These are phyloP conservation scores for Colletotrichum siamense DNA, from an alignment of 2,329 filamentous ascomycete genomes.

Conservation along the genomic window DNA sequence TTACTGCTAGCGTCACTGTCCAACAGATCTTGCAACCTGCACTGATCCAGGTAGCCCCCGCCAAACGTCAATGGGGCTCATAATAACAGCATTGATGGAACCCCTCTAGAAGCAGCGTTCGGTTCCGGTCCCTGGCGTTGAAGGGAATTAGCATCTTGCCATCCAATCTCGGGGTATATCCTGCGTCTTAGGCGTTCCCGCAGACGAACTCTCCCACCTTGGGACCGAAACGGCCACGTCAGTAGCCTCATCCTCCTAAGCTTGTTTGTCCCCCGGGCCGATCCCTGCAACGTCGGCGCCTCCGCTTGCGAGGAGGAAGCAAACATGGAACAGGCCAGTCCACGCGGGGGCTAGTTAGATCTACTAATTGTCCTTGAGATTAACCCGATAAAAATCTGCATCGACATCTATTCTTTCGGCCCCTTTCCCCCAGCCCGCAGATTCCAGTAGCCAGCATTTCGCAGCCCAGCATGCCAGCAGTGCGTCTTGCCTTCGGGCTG, in stretches of 20 bases:
- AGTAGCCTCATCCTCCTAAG: neutral
- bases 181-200: neutral
- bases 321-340: neutral
- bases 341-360: neutral
- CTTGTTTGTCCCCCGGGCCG: neutral
- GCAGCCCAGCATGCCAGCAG: conserved; percentile 4
- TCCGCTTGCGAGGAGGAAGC: neutral
- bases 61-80: fast-evolving
- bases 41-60: neutral
- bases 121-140: neutral
- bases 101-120: neutral
- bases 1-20: neutral
- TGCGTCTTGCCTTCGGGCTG: neutral
- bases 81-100: neutral
- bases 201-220: neutral
- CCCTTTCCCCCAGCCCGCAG: neutral
- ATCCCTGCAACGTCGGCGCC: neutral
- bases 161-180: neutral
- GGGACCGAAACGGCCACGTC: neutral
- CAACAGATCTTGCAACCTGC: neutral
- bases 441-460: neutral
- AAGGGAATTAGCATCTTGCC: neutral
- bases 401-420: neutral
- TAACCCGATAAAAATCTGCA: neutral
- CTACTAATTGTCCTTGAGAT: neutral